phyloP scores from a whole-genome alignment of 768 basidiomycete species.

The Mrakia gelida region DNA sequence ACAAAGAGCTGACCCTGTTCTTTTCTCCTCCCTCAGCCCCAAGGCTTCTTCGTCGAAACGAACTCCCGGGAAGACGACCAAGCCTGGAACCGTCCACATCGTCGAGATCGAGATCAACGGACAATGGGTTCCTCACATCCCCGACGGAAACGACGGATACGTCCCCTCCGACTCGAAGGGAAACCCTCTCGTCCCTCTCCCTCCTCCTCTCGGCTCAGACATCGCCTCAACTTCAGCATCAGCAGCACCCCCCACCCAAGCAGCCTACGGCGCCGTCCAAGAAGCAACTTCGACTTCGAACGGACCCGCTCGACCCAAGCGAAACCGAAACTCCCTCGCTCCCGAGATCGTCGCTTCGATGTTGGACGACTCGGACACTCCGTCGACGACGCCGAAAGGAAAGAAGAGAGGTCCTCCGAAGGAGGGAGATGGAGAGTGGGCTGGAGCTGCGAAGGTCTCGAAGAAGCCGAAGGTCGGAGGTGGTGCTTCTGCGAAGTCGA shows the following conservation, averaged over 20 bases:
- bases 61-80: background rate
- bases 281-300: background rate
- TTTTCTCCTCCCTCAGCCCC: background rate
- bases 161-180: constrained; percentile 11
- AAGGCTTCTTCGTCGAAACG: background rate
- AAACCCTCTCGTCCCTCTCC: constrained; percentile 13
- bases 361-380: constrained; percentile 10
- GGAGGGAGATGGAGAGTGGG: background rate
- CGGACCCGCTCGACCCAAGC: background rate
- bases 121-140: background rate
- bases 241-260: background rate
- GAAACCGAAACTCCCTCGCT: background rate
- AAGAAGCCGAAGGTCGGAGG: background rate
- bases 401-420: background rate
- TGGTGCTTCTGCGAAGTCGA: background rate
- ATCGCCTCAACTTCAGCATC: background rate
- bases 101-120: constrained; percentile 6
- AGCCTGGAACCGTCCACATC: constrained; percentile 5
- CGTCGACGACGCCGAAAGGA: background rate
- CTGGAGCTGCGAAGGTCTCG: background rate
- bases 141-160: background rate
- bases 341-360: constrained; percentile 3
- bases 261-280: background rate
- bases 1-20: background rate
- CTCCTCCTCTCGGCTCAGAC: background rate